Conservation (phyloP, 2,329 filamentous ascomycete genomes). For the Ophiostoma sp. region DNA sequence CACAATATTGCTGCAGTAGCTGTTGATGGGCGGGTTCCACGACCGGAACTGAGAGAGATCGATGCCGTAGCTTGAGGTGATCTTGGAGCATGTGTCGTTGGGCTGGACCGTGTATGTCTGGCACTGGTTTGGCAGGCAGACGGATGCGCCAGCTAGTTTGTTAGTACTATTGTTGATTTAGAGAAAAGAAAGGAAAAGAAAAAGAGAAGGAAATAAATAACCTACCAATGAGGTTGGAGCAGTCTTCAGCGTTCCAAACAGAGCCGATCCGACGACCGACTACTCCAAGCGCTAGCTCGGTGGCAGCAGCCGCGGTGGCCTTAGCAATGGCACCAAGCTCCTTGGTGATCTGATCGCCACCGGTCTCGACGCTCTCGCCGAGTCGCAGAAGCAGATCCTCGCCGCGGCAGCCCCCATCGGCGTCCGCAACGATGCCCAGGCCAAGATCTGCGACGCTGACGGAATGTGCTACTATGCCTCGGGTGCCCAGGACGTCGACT, state of each 20-base stretch:
- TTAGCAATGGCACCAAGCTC: not conserved
- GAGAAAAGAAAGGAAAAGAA: no score
- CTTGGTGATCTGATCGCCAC: not conserved
- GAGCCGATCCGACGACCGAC: not conserved
- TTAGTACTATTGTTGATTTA: not conserved
- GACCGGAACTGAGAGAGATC: conserved; percentile 15
- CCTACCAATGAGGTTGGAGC: not conserved
- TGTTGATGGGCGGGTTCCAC: conserved; percentile 21
- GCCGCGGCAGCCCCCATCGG: not conserved
- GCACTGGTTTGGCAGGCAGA: not conserved
- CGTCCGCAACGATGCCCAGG: not conserved
- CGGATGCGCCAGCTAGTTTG: not conserved
- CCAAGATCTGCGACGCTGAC: not conserved
- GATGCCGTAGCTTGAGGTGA: conserved; percentile 19
- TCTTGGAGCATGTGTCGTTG: conserved; percentile 21
- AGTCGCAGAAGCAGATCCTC: not conserved
- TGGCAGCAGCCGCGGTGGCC: not conserved
- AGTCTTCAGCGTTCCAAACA: not conserved
- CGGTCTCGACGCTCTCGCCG: not conserved
- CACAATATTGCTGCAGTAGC: conserved; percentile 17
- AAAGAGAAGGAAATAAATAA: no score
- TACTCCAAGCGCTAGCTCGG: not conserved
- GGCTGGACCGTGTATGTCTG: not conserved
- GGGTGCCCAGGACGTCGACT: not conserved
- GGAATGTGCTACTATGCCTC: not conserved